phyloP scores from a whole-genome alignment of 2,329 filamentous ascomycete species.

The Furcasterigmium sp. region DNA sequence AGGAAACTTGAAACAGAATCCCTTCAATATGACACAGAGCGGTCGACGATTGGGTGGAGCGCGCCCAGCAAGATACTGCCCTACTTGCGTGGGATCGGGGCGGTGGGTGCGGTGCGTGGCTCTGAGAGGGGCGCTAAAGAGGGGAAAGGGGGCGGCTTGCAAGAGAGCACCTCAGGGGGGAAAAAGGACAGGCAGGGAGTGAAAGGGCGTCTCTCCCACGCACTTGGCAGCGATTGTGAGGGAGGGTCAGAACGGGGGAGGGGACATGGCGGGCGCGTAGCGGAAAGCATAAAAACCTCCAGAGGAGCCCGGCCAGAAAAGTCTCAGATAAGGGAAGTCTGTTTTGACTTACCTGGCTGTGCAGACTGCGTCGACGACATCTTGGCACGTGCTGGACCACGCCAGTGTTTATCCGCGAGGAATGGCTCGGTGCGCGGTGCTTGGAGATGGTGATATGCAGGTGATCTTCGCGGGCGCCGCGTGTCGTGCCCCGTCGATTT shows the following conservation, averaged over 20 bases:
- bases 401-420: background rate
- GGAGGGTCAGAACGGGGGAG: background rate
- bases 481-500: background rate
- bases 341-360: slow-evolving; percentile 15
- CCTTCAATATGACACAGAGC: slow-evolving; percentile 39
- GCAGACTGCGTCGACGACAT: slow-evolving; percentile 13
- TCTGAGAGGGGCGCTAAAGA: slow-evolving; percentile 10
- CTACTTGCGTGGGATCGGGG: slow-evolving; percentile 9
- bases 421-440: background rate
- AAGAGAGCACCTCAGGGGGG: slow-evolving; percentile 8
- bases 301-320: background rate
- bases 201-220: too few species aligned
- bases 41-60: slow-evolving; percentile 32
- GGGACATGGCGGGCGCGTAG: background rate
- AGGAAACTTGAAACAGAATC: slow-evolving; percentile 41
- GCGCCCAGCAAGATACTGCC: slow-evolving; percentile 9
- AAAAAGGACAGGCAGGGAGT: slow-evolving; percentile 7
- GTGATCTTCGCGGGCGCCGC: background rate
- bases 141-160: slow-evolving; percentile 8
- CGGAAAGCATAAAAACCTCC: background rate
- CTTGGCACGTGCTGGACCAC: slow-evolving; percentile 4
- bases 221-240: background rate
- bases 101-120: slow-evolving; percentile 7
- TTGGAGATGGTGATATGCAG: background rate
- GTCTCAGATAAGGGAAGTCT: slow-evolving; percentile 1